Percentiles rank a stretch among this genome's conserved stretches.
Conservation (phyloP, 1,139 yeast species). For the Geotrichum fermentans region DNA sequence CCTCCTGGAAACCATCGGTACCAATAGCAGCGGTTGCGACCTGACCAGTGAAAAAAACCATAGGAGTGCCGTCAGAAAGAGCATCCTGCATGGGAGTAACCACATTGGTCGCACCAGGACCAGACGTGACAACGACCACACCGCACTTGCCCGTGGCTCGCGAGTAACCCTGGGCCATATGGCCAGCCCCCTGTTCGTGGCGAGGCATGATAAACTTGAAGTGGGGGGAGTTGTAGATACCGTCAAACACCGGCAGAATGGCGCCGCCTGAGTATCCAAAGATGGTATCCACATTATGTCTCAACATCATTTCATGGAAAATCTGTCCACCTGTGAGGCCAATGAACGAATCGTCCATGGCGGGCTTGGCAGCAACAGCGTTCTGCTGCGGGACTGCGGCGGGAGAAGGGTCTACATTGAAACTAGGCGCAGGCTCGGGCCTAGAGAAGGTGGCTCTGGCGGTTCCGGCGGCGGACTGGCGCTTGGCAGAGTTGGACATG, state of each 20-base stretch:
- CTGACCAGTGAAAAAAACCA: constrained; percentile 97
- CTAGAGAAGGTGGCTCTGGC: constrained; percentile 29
- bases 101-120: constrained; percentile 99
- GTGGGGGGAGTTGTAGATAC: constrained; percentile 84
- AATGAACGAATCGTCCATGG: constrained; percentile 47
- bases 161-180: constrained; percentile 99
- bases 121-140: constrained; percentile 96
- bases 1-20: constrained; percentile 98
- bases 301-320: constrained; percentile 96
- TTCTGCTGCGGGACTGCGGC: not conserved
- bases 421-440: constrained; percentile 51
- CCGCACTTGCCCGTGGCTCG: constrained; percentile 96
- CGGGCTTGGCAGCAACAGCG: constrained; percentile 17
- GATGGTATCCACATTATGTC: constrained; percentile 90
- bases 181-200: constrained; percentile 99
- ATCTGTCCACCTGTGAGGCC: constrained; percentile 97
- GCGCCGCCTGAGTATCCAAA: constrained; percentile 99
- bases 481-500: constrained; percentile 12
- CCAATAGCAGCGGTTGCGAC: constrained; percentile 94
- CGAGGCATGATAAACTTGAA: constrained; percentile 89
- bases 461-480: constrained; percentile 3
- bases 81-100: constrained; percentile 98
- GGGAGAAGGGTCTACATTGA: constrained; percentile 32
- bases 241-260: constrained; percentile 93
- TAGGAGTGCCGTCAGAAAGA: constrained; percentile 91